Evolutionary conservation across 176 grass and related monocot genomes (phyloP).

Genomic region (Oryza glaberrima): DNA sequence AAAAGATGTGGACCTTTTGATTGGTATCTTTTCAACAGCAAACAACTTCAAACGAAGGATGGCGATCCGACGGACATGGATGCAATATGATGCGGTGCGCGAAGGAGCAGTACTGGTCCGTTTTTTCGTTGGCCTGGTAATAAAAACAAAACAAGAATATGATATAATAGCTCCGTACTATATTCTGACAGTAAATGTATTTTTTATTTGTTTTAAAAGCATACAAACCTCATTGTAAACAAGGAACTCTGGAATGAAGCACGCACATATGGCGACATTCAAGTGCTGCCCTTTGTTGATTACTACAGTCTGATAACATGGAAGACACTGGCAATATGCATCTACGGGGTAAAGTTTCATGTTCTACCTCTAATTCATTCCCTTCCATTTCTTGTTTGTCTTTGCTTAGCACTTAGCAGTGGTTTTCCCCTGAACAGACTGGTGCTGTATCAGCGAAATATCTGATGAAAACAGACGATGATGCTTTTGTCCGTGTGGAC

Average conservation of each 20-base stretch:
- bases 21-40: conserved; percentile 93
- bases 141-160: neutral
- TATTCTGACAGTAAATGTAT: neutral
- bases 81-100: conserved; percentile 81
- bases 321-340: conserved; percentile 97
- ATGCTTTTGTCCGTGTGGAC: conserved; percentile 96
- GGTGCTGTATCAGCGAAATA: conserved; percentile 70
- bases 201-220: conserved; percentile 53
- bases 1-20: conserved; percentile 76
- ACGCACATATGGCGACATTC: conserved; percentile 69
- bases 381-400: conserved; percentile 26
- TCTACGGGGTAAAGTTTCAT: conserved; percentile 71
- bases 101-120: conserved; percentile 59
- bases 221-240: conserved; percentile 87
- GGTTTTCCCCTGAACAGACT: conserved; percentile 49
- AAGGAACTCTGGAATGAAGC: conserved; percentile 90
- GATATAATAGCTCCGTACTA: neutral
- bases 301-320: conserved; percentile 92
- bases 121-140: conserved; percentile 97
- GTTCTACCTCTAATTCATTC: conserved; percentile 9
- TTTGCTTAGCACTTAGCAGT: conserved; percentile 14
- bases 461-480: conserved; percentile 98
- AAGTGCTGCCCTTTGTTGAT: conserved; percentile 81
- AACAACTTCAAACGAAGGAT: conserved; percentile 97
- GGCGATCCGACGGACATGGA: conserved; percentile 91